Evolutionary conservation across 2,329 filamentous ascomycete species (phyloP), one percentile per base, ranked within the genome.

Genomic region (Botrytis fragariae): DNA sequence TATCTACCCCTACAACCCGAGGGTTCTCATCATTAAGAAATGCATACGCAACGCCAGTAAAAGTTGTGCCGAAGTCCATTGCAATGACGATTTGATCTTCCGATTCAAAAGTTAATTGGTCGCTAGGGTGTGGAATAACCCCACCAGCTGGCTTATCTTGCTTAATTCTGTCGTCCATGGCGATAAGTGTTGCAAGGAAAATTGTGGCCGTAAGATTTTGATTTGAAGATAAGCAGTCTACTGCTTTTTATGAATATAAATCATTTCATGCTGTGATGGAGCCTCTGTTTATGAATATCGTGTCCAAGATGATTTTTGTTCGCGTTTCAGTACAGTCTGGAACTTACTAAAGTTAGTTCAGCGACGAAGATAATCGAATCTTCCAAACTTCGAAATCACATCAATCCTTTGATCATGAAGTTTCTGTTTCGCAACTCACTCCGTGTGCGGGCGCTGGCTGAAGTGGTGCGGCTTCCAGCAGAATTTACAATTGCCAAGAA

Each of bases 31-130:
- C 44, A 0, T 63, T 44, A 1, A n/a, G 22, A 20, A 76, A 77
- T 0, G 74, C 74, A 61, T 72, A 78, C 0, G 74, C 75, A 35
- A 77, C 71, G 4, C 77, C 75, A 48, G 69, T 76, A 69, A 62
- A 77, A 1, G 77, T 78, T 0, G 77, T 78, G 4, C 77, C 77
- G 16, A 78, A 78, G 48, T 78, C 77, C 3, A 78, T 20, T 8
- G 48, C 77, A 12, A 78, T 67, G 0, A 78, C 35, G 1, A 78
- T 60, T 44, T 69, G 60, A n/a, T 77, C 75, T 4, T 77, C 70
- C 0, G 73, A 64, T 16, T 59, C 1, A 12, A 57, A 51, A 32
- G 25, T 18, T 5, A 20, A 51, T 35, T 8, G 59, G 4, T 44
- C 44, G 7, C 45, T 48, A 25, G 20, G 22, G 20, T 4, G 20